These are phyloP conservation scores for Thoreauomyces humboldtii DNA, from an alignment of 192 early-diverging fungal species.

Conservation along the genomic window DNA sequence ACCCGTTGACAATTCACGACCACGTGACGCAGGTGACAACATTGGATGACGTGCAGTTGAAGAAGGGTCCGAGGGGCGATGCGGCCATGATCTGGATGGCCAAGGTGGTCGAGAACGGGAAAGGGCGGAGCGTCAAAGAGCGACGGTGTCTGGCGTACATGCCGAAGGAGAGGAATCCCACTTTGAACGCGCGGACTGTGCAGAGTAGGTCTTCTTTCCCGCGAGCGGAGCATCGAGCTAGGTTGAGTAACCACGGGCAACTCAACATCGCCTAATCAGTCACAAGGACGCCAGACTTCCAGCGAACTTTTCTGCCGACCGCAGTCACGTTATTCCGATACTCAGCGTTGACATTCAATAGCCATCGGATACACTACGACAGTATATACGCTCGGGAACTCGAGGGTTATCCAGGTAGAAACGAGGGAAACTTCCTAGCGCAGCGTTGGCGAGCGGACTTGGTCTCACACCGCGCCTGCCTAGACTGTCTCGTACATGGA, in stretches of 20 bases:
- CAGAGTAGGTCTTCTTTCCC: background rate
- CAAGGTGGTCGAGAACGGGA: slow-evolving; percentile 59
- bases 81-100: slow-evolving; percentile 70
- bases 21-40: slow-evolving; percentile 57
- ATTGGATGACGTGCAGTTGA: slow-evolving; percentile 53
- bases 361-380: slow-evolving; percentile 88
- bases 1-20: slow-evolving; percentile 66
- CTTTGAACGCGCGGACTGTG: background rate
- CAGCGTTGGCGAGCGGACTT: too few species aligned
- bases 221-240: too few species aligned
- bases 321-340: slow-evolving; percentile 79
- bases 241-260: too few species aligned
- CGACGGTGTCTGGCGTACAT: slow-evolving; percentile 68
- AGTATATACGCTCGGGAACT: slow-evolving; percentile 60
- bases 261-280: too few species aligned
- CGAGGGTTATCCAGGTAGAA: slow-evolving; percentile 65
- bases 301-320: slow-evolving; percentile 53
- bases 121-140: slow-evolving; percentile 63
- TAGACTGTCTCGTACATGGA: slow-evolving; percentile 70
- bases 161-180: slow-evolving; percentile 3
- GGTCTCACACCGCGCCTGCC: background rate
- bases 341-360: slow-evolving; percentile 88
- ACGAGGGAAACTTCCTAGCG: too few species aligned
- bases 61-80: slow-evolving; percentile 48
- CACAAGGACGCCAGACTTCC: slow-evolving; percentile 54